A percentile compares a stretch with the other conserved stretches of the same genome.
Evolutionary conservation across 2,329 filamentous ascomycete genomes (phyloP).

Genomic region (Trichothecium roseum): DNA sequence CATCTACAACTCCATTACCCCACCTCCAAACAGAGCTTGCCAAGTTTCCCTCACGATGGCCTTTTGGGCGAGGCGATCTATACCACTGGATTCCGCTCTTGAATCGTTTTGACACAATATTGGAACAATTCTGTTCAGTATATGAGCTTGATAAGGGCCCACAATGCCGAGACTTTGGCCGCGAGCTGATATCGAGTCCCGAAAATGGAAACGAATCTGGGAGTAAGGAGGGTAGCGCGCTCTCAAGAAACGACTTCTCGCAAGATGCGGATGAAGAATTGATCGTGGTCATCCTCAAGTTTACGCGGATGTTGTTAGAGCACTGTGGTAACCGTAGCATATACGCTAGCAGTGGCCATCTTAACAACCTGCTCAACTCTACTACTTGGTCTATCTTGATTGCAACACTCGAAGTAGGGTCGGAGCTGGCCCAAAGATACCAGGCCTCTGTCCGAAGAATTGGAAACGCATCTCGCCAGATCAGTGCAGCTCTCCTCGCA

Average conservation of each 20-base stretch:
- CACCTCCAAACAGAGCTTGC: constrained; percentile 67
- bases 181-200: constrained; percentile 49
- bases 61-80: constrained; percentile 86
- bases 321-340: constrained; percentile 96
- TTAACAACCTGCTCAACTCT: constrained; percentile 83
- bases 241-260: constrained; percentile 1
- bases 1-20: constrained; percentile 59
- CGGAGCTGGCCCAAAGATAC: constrained; percentile 85
- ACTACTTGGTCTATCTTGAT: constrained; percentile 72
- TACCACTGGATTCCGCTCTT: constrained; percentile 97
- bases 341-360: constrained; percentile 83
- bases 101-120: constrained; percentile 83
- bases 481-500: constrained; percentile 63
- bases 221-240: no score
- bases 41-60: constrained; percentile 82
- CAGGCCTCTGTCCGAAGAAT: constrained; percentile 77
- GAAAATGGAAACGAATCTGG: constrained; percentile 1
- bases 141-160: constrained; percentile 75
- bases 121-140: constrained; percentile 69
- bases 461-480: constrained; percentile 50
- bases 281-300: constrained; percentile 69
- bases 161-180: constrained; percentile 66
- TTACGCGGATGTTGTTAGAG: constrained; percentile 80
- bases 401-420: constrained; percentile 66
- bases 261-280: constrained; percentile 71